phyloP scores from a whole-genome alignment of 1,284 basidiomycete genomes.

The Ceratobasidium sp. region DNA sequence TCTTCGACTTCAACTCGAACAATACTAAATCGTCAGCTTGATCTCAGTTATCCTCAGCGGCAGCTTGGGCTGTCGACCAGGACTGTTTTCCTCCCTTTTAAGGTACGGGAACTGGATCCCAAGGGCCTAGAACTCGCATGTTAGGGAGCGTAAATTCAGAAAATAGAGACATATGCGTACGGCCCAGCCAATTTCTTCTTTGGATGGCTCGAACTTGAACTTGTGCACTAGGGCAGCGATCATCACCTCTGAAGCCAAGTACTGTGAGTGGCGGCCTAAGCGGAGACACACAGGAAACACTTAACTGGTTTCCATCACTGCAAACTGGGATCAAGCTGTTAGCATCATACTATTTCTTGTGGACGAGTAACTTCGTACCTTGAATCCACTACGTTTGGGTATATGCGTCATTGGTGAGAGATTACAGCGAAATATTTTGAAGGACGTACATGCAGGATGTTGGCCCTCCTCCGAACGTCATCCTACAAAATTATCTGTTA shows the following conservation, averaged over 20 bases:
- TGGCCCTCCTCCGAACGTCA: constrained; percentile 32
- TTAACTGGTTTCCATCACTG: constrained; percentile 18
- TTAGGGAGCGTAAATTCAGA: neutral
- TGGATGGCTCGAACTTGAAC: constrained; percentile 11
- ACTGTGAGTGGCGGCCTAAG: neutral
- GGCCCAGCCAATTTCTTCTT: neutral
- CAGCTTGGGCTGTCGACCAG: neutral
- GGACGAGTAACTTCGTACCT: neutral
- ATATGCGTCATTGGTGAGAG: neutral
- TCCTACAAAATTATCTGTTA: neutral
- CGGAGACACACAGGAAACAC: neutral
- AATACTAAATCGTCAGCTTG: neutral
- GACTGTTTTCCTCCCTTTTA: neutral
- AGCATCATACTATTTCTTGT: neutral
- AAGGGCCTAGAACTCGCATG: neutral
- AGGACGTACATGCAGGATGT: constrained; percentile 28
- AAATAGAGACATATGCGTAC: neutral
- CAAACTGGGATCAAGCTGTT: neutral
- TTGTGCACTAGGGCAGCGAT: neutral
- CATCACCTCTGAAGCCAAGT: constrained; percentile 7
- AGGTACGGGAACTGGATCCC: constrained; percentile 11
- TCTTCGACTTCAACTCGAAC: no score
- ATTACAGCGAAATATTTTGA: no score
- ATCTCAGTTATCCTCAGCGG: constrained; percentile 2
- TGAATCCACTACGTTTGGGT: constrained; percentile 16